Conservation (phyloP, 192 early-diverging fungal species). For the Thoreauomyces humboldtii region DNA sequence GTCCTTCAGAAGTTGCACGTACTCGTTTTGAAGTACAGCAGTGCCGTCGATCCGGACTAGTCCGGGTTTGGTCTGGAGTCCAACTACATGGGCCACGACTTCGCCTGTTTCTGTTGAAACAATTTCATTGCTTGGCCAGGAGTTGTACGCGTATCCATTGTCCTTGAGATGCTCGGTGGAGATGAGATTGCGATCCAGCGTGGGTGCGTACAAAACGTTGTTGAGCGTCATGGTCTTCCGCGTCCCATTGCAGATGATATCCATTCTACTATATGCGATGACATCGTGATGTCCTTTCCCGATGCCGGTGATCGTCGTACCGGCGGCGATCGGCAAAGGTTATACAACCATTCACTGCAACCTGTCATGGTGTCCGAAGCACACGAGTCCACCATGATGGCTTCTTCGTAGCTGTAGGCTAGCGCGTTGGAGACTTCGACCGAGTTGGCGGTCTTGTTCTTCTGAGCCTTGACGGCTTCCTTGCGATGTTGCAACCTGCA, state of each 20-base stretch:
- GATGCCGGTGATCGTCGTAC: background rate
- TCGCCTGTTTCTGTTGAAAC: too few species aligned
- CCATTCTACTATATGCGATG: background rate
- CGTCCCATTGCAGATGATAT: background rate
- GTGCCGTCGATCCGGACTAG: too few species aligned
- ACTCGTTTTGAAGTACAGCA: too few species aligned
- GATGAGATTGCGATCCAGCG: background rate
- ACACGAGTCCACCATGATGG: background rate
- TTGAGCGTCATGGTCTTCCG: background rate
- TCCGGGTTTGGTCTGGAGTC: too few species aligned
- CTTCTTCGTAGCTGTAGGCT: background rate
- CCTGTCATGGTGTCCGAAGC: background rate
- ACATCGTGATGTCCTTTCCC: background rate
- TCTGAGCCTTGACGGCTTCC: too few species aligned
- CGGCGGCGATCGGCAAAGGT: background rate
- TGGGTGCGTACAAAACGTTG: background rate
- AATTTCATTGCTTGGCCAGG: too few species aligned
- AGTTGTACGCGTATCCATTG: too few species aligned
- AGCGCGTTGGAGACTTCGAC: background rate
- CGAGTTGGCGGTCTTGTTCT: too few species aligned
- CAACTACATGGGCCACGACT: too few species aligned
- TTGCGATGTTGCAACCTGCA: too few species aligned
- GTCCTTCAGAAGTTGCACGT: too few species aligned
- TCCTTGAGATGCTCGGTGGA: background rate
- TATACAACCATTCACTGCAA: background rate